phyloP scores from a whole-genome alignment of 2,329 filamentous ascomycete genomes.

The Monilinia vaccinii-corymbosi region DNA sequence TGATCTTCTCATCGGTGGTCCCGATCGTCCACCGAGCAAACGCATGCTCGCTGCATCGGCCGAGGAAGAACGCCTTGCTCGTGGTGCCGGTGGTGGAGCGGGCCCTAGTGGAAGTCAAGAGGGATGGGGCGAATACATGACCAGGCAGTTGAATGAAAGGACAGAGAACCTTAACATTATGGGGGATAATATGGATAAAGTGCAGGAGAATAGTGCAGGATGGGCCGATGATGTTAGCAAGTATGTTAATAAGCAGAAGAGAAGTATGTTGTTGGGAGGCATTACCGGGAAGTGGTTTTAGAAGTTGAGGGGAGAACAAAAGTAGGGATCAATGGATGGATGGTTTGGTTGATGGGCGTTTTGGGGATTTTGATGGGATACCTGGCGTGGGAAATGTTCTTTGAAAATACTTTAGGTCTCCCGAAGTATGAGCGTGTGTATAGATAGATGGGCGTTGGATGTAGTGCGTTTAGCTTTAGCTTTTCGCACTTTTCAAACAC shows the following conservation, averaged over 20 bases:
- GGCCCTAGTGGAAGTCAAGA: conserved; percentile 36
- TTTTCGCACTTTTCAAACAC: too few species aligned
- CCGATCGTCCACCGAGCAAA: conserved; percentile 80
- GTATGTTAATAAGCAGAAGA: conserved; percentile 80
- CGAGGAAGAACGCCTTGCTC: conserved; percentile 58
- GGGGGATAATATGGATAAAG: conserved; percentile 73
- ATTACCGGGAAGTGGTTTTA: conserved; percentile 49
- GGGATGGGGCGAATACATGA: conserved; percentile 70
- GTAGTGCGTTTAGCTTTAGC: not conserved
- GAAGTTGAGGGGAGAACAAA: not conserved
- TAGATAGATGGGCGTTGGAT: not conserved
- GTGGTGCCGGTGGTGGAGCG: conserved; percentile 31
- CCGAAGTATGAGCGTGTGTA: not conserved
- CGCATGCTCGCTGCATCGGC: conserved; percentile 75
- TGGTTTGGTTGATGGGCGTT: conserved; percentile 2
- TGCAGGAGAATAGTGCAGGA: conserved; percentile 70
- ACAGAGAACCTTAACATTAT: conserved; percentile 80
- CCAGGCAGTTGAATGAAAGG: conserved; percentile 77
- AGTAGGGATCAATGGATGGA: not conserved
- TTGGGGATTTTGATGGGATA: not conserved
- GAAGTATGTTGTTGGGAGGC: conserved; percentile 66
- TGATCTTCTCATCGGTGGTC: conserved; percentile 81
- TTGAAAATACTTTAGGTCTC: not conserved
- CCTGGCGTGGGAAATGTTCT: not conserved
- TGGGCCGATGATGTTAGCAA: conserved; percentile 87